Conservation (phyloP, 2,329 filamentous ascomycete genomes). For the Arthrobotrys iridis region DNA sequence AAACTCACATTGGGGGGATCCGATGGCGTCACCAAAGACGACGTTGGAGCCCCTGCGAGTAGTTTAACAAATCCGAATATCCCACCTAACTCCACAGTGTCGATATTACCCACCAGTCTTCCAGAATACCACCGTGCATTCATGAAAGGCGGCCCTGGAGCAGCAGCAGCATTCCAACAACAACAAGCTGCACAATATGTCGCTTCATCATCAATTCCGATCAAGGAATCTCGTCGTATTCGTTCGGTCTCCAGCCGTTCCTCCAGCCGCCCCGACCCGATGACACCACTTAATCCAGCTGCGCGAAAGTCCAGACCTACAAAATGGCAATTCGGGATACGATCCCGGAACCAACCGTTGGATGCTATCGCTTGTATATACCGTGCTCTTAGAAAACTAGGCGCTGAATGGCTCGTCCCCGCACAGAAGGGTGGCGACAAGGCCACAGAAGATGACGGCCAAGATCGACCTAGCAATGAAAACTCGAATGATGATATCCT, state of each 20-base stretch:
- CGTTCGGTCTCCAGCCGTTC: slow-evolving; percentile 34
- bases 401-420: slow-evolving; percentile 79
- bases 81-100: slow-evolving; percentile 77
- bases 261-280: slow-evolving; percentile 47
- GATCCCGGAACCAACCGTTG: slow-evolving; percentile 90
- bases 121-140: slow-evolving; percentile 90
- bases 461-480: slow-evolving; percentile 61
- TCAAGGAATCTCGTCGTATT: slow-evolving; percentile 49
- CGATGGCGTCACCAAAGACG: slow-evolving; percentile 50
- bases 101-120: slow-evolving; percentile 88
- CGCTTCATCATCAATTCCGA: slow-evolving; percentile 59
- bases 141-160: slow-evolving; percentile 72
- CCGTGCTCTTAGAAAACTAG: slow-evolving; percentile 85
- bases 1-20: slow-evolving; percentile 28
- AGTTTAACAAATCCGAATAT: slow-evolving; percentile 66
- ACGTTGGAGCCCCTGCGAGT: slow-evolving; percentile 57
- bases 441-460: slow-evolving; percentile 65
- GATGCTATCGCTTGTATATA: slow-evolving; percentile 96
- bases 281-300: slow-evolving; percentile 41
- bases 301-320: slow-evolving; percentile 70
- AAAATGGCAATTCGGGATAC: slow-evolving; percentile 97
- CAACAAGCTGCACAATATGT: slow-evolving; percentile 63
- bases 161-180: slow-evolving; percentile 59
- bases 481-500: slow-evolving; percentile 75
- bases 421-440: slow-evolving; percentile 68